Percentiles rank a stretch among this genome's conserved stretches.
These are phyloP conservation scores for Geotrichum cucujoidarum DNA, from an alignment of 1,139 yeast species.

Conservation along the genomic window DNA sequence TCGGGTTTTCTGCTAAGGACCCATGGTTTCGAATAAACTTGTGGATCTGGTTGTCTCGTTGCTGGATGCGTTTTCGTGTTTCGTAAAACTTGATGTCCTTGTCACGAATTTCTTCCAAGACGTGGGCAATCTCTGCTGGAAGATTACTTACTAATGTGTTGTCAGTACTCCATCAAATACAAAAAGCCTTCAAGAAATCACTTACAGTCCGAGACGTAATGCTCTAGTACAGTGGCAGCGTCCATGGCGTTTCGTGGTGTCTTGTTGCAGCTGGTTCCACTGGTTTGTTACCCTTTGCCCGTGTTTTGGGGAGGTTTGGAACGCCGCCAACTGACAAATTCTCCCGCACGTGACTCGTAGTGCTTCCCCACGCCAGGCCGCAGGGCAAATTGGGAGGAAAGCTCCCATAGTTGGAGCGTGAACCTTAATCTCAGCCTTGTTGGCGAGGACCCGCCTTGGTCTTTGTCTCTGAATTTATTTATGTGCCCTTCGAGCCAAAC, in stretches of 20 bases:
- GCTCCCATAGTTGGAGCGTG: too few species aligned
- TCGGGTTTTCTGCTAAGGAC: constrained; percentile 73
- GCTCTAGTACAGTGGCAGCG: constrained; percentile 70
- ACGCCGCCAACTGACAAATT: too few species aligned
- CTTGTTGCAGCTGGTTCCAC: too few species aligned
- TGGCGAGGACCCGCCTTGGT: too few species aligned
- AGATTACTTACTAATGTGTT: constrained; percentile 53
- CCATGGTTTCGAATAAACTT: constrained; percentile 83
- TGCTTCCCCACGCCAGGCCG: too few species aligned
- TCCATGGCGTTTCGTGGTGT: constrained; percentile 44
- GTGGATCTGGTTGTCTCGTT: constrained; percentile 69
- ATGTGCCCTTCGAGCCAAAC: too few species aligned
- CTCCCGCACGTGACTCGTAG: too few species aligned
- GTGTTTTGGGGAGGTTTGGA: too few species aligned
- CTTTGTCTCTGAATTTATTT: too few species aligned
- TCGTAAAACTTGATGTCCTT: constrained; percentile 68
- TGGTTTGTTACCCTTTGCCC: too few species aligned
- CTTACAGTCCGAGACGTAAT: constrained; percentile 57
- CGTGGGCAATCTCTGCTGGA: constrained; percentile 82
- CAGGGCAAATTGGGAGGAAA: too few species aligned
- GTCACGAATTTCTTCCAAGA: constrained; percentile 70
- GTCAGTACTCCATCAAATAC: neutral
- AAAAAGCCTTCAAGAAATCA: constrained; percentile 3
- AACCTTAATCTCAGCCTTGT: too few species aligned
- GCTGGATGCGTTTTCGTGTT: constrained; percentile 59